Conservation (phyloP, 2,329 filamentous ascomycete genomes). For the Fusarium ramigenum region DNA sequence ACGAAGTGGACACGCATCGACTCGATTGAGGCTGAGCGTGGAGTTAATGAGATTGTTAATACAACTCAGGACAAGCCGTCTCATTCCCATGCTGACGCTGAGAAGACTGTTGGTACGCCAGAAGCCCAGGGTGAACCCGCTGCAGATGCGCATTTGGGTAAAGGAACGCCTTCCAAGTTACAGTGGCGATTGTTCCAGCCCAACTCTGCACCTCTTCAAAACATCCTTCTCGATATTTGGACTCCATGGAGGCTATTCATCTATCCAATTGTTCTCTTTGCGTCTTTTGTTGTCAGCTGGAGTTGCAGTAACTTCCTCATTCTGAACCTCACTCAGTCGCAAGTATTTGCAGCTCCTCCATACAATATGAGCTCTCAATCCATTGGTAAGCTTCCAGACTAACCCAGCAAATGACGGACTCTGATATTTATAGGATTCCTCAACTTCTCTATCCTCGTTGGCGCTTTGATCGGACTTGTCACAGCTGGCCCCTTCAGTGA, state of each 20-base stretch:
- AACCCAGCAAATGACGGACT: too few species aligned
- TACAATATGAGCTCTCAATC: constrained; percentile 2
- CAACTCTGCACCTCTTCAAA: neutral
- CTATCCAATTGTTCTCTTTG: constrained; percentile 1
- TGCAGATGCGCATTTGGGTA: neutral
- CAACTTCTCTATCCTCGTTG: neutral
- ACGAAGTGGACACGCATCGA: neutral
- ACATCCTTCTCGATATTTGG: neutral
- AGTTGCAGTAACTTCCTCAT: constrained; percentile 13
- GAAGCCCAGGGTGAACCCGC: neutral
- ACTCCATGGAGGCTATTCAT: neutral
- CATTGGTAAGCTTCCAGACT: neutral
- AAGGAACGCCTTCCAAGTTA: neutral
- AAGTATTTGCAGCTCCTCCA: neutral
- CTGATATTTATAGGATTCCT: neutral
- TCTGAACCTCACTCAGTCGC: constrained; percentile 1
- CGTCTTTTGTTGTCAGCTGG: constrained; percentile 7
- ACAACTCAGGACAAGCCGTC: neutral
- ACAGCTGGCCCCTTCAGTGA: constrained; percentile 1
- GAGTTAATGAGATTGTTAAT: neutral
- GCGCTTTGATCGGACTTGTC: neutral
- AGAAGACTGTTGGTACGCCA: neutral
- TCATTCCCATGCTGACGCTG: neutral
- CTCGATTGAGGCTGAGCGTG: neutral
- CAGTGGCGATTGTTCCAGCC: neutral